Percentiles rank a stretch among this genome's conserved stretches.
Conservation (phyloP, 805 yeast genomes). For the Nakazawaea sp. region DNA sequence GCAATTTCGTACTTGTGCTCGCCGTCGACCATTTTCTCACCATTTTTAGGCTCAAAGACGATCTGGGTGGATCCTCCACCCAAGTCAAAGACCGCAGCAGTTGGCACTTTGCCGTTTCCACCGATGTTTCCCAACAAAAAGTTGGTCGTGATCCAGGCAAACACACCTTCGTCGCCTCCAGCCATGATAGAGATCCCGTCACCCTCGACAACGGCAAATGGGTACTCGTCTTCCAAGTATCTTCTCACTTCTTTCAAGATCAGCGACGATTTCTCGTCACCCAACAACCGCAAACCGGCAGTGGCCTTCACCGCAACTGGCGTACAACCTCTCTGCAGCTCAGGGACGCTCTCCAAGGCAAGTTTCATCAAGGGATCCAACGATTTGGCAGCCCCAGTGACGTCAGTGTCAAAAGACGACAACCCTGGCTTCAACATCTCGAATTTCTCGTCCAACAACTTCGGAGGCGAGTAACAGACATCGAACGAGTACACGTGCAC, state of each 20-base stretch:
- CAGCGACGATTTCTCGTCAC: constrained; percentile 61
- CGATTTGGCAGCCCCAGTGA: constrained; percentile 82
- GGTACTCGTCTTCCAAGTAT: constrained; percentile 74
- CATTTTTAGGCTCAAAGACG: constrained; percentile 84
- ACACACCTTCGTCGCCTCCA: constrained; percentile 96
- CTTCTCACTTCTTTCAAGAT: constrained; percentile 72
- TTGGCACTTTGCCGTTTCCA: constrained; percentile 60
- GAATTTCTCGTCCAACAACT: constrained; percentile 71
- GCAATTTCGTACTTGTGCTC: constrained; percentile 77
- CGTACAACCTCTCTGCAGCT: constrained; percentile 65
- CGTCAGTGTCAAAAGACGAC: constrained; percentile 75
- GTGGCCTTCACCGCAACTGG: constrained; percentile 98
- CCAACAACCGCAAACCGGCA: constrained; percentile 88
- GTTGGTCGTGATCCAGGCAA: constrained; percentile 97
- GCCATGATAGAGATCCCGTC: constrained; percentile 92
- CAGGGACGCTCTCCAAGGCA: constrained; percentile 77
- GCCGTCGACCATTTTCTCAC: constrained; percentile 68
- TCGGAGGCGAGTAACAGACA: constrained; percentile 80
- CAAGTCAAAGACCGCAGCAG: constrained; percentile 95
- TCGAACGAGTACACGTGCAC: constrained; percentile 91
- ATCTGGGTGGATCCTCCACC: constrained; percentile 99
- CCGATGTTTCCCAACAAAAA: constrained; percentile 93
- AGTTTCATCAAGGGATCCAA: constrained; percentile 72
- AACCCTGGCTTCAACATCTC: constrained; percentile 91
- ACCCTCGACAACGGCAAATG: constrained; percentile 84